Evolutionary conservation across 352 stramenopile genomes (phyloP), one percentile per base, ranked within the genome.

Genomic region (Nothophytophthora sp.): DNA sequence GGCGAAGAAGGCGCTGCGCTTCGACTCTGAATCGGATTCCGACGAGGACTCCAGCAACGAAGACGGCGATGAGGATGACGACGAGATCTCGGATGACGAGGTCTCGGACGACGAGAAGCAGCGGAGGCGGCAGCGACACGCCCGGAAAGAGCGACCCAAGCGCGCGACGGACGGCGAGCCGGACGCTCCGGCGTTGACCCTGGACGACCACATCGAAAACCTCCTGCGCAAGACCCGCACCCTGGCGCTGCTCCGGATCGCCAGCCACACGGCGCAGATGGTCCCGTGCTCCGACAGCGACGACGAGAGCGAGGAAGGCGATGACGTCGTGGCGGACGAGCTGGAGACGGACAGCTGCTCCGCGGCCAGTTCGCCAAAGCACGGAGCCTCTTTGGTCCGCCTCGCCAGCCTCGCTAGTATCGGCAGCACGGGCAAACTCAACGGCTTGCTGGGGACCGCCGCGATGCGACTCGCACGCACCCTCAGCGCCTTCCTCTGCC

Each of bases 161-260:
- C 28, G 12, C 12, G 16, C 27, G 6, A n/a, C n/a, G n/a, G 41
- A 43, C 16, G 29, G 30, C 13, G 25, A 36, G 7, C 13, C 19
- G 7, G 13, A 36, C 0, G 19, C 41, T 18, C 30, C 36, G 36
- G 18, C 25, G 23, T 38, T 88, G 45, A 76, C 76, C 10, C 49
- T 90, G 16, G 76, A 90, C 45, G 73, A 88, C 12, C 80, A 88
- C 40, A 88, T 88, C 33, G 77, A 88, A 37, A 66, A 71, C 25
- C 76, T 90, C 47, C 58, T 88, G 50, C 58, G 67, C 20, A 81
- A 74, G 39, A 88, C 80, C 10, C 77, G 76, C 18, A 86, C 75
- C 13, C 55, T 90, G 19, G 77, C 80, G 18, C 61, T 90, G 51
- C 62, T 88, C 34, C 86, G 86, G 37, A 86, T 88, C 28, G 80